phyloP scores from a whole-genome alignment of 2,329 filamentous ascomycete genomes.

The Fusarium bulbicola region DNA sequence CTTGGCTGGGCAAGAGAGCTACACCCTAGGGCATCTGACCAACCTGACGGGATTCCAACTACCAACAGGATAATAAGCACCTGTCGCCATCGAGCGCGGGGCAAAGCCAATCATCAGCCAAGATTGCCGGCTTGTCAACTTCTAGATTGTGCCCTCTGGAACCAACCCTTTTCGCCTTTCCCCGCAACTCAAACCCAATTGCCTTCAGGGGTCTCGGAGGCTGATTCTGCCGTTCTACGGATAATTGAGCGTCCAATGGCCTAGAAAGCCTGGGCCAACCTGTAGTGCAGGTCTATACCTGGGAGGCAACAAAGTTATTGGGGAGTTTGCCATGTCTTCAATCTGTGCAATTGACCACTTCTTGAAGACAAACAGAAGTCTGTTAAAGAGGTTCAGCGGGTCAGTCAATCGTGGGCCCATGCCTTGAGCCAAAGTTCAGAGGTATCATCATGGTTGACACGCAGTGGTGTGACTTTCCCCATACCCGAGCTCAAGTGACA shows the following conservation, averaged over 20 bases:
- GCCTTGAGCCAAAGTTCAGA: neutral
- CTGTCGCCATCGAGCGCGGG: conserved; percentile 24
- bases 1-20: conserved; percentile 26
- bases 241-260: neutral
- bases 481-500: conserved; percentile 4
- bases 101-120: conserved; percentile 28
- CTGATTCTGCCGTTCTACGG: neutral
- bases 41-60: conserved; percentile 10
- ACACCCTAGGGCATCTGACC: conserved; percentile 23
- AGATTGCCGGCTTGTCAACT: conserved; percentile 18
- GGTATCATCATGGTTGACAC: conserved; percentile 9
- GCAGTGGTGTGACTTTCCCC: conserved; percentile 32
- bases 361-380: neutral
- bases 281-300: neutral
- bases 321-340: neutral
- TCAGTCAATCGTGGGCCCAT: conserved; percentile 26
- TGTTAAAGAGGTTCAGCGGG: neutral
- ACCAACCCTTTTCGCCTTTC: conserved; percentile 3
- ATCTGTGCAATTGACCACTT: neutral
- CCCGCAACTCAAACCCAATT: conserved; percentile 27
- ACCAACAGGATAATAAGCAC: conserved; percentile 17
- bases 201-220: conserved; percentile 30
- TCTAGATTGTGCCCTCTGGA: conserved; percentile 9
- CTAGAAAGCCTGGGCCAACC: neutral
- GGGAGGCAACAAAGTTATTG: conserved; percentile 1